Evolutionary conservation across 1,284 basidiomycete species (phyloP), one percentile per base, ranked within the genome.

Genomic region (Microbotryum violaceum): DNA sequence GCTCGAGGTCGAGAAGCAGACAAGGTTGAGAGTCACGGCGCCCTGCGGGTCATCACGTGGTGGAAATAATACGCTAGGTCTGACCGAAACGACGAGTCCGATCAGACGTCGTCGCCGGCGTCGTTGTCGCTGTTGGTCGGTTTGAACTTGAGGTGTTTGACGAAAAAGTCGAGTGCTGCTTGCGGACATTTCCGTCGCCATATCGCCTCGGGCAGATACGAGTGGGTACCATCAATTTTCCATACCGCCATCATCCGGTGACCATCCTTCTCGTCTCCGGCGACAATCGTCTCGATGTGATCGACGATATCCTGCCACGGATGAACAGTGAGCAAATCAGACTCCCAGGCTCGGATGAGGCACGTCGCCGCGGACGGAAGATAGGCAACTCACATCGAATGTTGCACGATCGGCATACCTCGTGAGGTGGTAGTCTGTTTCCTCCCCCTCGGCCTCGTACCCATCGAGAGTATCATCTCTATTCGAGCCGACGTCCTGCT

Each of bases 311-410:
- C 42, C 56, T 60, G 48, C n/a, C 23, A 16, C 9, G 33, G 6
- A 8, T 21, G 48, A 62, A 5, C 4, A 44, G 8, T 18, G 20
- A 23, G 10, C n/a, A 14, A 25, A 14, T 29, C 52, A 16, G 14
- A 18, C 16, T 21, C 44, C 10, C 9, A 23, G 4, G 20, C 27
- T 31, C 21, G 25, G 51, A 42, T 12, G 12, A 42, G 37, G 37
- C 16, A 42, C 14, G 37, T 16, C 12, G 37, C 37, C 12, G 37
- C 31, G 8, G n/a, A 18, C 6, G 25, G 5, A 42, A 21, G 27
- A 31, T 2, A 10, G 29, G 3, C 20, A 31, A 48, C 64, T 48
- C 42, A 59, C 64, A 57, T 65, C 64, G 60, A 60, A 65, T n/a
- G 37, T 56, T 1, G 31, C 16, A 9, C 6, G n/a, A 14, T 50